Base-by-base conservation (phyloP, 1,139 yeast species). In the Spathaspora jeffriesii region DNA sequence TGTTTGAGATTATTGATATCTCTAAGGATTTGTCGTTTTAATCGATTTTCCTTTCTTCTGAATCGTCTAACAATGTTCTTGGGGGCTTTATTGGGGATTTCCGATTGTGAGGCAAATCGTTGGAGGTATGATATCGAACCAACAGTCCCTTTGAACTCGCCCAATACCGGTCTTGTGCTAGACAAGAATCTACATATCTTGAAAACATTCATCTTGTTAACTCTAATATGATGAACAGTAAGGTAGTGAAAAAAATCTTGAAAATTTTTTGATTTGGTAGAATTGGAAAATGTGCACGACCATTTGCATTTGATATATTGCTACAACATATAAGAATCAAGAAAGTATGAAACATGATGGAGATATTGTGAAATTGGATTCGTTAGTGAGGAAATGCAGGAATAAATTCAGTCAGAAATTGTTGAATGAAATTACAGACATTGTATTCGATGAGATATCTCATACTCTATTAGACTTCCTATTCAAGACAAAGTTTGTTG, bases 1-100 rank as follows among this genome's bases (percentile, higher is more conserved):
- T 75, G 72, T 56, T 74, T 75, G 53, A 71, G 68, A 57, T 71
- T 73, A 56, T 75, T 75, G 47, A 75, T 76, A 52, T 75, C 80
- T 52, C 78, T 65, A 48, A 69, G 60, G 50, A 75, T 72, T 54
- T 71, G 77, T 47, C 71, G 68, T 62, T 71, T 74, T 55, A 73
- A 61, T 56, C 76, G 67, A 46, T 61, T 62, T 54, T 75, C 79
- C 54, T 62, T 73, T 55, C 73, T 67, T 55, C 69, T 70, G 45
- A 74, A 63, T 41, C 70, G 62, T 53, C 63, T 65, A 23, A 67
- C 62, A 51, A 69, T 71, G 40, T 74, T 65, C 47, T 64, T 62
- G 47, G 71, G 53, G 18, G 67, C 62, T 40, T 56, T 51, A 21
- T 54, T 53, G 2, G 69, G 63, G 38, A 61, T 55, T 42, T 67